These are phyloP conservation scores for Hygrophila difformis DNA, from an alignment of 257 asterid species.

Conservation along the genomic window DNA sequence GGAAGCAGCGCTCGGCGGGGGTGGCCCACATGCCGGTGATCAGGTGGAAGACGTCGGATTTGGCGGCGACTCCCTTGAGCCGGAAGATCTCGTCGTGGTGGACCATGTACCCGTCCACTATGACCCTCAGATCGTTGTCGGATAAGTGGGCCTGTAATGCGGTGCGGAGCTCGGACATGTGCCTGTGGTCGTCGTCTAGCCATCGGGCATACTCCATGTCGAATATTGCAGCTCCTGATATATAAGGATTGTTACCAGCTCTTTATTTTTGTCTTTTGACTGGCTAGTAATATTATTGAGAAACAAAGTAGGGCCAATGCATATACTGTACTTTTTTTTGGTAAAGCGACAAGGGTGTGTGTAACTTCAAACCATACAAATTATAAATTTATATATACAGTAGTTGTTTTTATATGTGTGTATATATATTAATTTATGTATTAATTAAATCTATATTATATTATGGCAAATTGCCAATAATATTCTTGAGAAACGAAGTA, in stretches of 20 bases:
- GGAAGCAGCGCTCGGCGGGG: constrained; percentile 81
- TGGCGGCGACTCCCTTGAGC: constrained; percentile 72
- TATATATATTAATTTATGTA: too few relatives aligned
- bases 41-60: constrained; percentile 80
- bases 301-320: too few relatives aligned
- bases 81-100: constrained; percentile 74
- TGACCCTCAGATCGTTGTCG: constrained; percentile 61
- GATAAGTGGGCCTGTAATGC: constrained; percentile 73
- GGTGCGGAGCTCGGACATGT: constrained; percentile 63
- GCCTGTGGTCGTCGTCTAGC: constrained; percentile 83
- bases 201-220: constrained; percentile 95
- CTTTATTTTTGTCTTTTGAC: too few relatives aligned
- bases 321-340: too few relatives aligned
- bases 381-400: too few relatives aligned
- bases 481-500: too few relatives aligned
- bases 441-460: too few relatives aligned
- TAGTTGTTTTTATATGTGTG: too few relatives aligned
- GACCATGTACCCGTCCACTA: constrained; percentile 58
- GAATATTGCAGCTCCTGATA: constrained; percentile 71
- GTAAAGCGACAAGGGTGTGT: background rate
- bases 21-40: constrained; percentile 92
- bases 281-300: too few relatives aligned
- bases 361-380: background rate
- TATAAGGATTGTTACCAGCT: too few relatives aligned
- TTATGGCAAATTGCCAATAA: too few relatives aligned